phyloP scores from a whole-genome alignment of 169 alveolate genomes.

The Eimeria praecox region DNA sequence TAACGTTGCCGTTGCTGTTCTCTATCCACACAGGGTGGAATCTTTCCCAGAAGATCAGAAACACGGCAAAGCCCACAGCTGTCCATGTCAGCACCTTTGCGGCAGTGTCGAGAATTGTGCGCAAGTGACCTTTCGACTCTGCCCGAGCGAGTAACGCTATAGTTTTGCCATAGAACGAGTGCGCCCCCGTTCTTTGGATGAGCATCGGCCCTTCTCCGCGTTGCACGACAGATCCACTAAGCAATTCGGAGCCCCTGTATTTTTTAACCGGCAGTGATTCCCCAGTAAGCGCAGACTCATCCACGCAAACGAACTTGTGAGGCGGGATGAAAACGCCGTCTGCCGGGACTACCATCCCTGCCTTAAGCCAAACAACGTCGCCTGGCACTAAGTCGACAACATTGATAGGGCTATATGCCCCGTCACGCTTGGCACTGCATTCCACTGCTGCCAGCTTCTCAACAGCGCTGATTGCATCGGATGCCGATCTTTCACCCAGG shows the following conservation, averaged over 20 bases:
- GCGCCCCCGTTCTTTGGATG: constrained; percentile 86
- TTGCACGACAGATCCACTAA: constrained; percentile 85
- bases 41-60: constrained; percentile 79
- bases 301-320: constrained; percentile 87
- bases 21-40: constrained; percentile 80
- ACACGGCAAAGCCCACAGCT: constrained; percentile 77
- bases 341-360: constrained; percentile 89
- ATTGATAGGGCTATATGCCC: constrained; percentile 79
- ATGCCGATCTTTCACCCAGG: constrained; percentile 90
- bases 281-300: constrained; percentile 94
- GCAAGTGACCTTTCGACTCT: constrained; percentile 77
- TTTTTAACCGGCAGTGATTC: constrained; percentile 89
- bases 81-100: constrained; percentile 63
- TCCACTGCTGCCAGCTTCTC: constrained; percentile 88
- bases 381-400: constrained; percentile 92
- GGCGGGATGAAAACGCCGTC: constrained; percentile 86
- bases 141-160: constrained; percentile 85
- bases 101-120: constrained; percentile 75
- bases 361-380: constrained; percentile 91
- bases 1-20: constrained; percentile 4
- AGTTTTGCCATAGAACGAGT: constrained; percentile 88
- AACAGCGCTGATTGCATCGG: constrained; percentile 92
- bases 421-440: constrained; percentile 84
- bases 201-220: constrained; percentile 85
- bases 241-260: constrained; percentile 84